Conservation (phyloP, 2,329 filamentous ascomycete species). For the Paracoccidioides brasiliensis region DNA sequence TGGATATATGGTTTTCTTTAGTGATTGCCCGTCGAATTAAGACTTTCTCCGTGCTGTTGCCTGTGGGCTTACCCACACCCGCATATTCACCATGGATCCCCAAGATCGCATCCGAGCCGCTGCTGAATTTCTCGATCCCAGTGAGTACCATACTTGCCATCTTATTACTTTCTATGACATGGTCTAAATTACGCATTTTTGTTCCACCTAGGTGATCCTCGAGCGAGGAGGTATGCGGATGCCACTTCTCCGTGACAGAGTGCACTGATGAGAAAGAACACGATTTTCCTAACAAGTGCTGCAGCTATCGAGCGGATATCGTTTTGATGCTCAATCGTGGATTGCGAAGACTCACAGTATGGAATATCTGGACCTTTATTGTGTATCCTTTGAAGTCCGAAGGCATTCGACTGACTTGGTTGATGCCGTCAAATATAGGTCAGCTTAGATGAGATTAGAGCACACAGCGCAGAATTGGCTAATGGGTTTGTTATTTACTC, state of each 20-base stretch:
- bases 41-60: background rate
- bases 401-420: background rate
- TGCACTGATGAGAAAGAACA: background rate
- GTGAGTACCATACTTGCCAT: constrained; percentile 40
- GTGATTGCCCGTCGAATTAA: background rate
- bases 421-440: constrained; percentile 34
- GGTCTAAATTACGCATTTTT: constrained; percentile 6
- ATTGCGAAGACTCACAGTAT: constrained; percentile 43
- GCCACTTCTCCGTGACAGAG: background rate
- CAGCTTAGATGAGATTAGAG: constrained; percentile 79
- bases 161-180: background rate
- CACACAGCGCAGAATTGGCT: constrained; percentile 73
- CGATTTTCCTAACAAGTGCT: constrained; percentile 35
- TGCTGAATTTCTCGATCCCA: constrained; percentile 87
- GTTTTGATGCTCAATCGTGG: constrained; percentile 57
- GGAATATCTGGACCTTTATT: constrained; percentile 8
- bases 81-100: constrained; percentile 20
- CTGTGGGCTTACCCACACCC: background rate
- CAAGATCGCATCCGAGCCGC: constrained; percentile 73
- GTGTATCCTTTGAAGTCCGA: background rate
- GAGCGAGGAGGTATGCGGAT: constrained; percentile 38
- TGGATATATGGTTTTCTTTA: too few relatives aligned
- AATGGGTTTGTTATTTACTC: constrained; percentile 36
- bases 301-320: constrained; percentile 82
- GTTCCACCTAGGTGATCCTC: constrained; percentile 38